phyloP scores from a whole-genome alignment of 768 basidiomycete species.

The Macrolepiota albuminosa region DNA sequence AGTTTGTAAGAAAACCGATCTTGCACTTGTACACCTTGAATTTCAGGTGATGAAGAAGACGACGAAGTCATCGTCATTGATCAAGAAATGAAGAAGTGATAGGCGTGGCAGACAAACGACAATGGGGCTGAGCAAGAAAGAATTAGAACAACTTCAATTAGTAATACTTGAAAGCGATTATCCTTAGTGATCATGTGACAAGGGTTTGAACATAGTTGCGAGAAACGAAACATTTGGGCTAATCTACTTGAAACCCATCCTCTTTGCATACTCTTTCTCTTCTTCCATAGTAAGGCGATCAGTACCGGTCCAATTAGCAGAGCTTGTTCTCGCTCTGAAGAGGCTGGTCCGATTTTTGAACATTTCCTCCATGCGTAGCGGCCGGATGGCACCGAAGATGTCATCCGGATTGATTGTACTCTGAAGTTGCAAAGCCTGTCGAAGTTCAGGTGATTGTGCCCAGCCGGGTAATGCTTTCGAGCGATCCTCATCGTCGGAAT shows the following conservation, averaged over 20 bases:
- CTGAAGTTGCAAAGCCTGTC: constrained; percentile 74
- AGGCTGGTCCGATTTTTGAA: constrained; percentile 75
- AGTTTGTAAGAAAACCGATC: constrained; percentile 57
- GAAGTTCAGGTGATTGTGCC: constrained; percentile 89
- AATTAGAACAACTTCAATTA: not conserved
- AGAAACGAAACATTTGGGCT: not conserved
- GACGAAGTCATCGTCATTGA: constrained; percentile 60
- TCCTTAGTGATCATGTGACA: not conserved
- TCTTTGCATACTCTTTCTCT: constrained; percentile 78
- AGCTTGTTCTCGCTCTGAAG: constrained; percentile 88
- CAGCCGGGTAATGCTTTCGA: constrained; percentile 75
- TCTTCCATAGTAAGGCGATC: constrained; percentile 83
- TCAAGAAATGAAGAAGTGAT: constrained; percentile 17
- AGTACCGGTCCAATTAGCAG: constrained; percentile 95
- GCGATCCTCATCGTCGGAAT: constrained; percentile 88
- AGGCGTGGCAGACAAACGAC: constrained; percentile 19
- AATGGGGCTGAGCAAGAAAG: constrained; percentile 1
- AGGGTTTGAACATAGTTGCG: too few species aligned
- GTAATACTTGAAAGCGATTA: not conserved
- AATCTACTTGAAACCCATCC: constrained; percentile 78
- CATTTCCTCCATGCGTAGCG: constrained; percentile 89
- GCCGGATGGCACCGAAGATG: constrained; percentile 86
- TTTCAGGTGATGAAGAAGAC: constrained; percentile 76
- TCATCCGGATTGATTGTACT: constrained; percentile 87
- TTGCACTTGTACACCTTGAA: constrained; percentile 35